phyloP scores from a whole-genome alignment of 257 asterid species.

The Nicotiana knightiana region DNA sequence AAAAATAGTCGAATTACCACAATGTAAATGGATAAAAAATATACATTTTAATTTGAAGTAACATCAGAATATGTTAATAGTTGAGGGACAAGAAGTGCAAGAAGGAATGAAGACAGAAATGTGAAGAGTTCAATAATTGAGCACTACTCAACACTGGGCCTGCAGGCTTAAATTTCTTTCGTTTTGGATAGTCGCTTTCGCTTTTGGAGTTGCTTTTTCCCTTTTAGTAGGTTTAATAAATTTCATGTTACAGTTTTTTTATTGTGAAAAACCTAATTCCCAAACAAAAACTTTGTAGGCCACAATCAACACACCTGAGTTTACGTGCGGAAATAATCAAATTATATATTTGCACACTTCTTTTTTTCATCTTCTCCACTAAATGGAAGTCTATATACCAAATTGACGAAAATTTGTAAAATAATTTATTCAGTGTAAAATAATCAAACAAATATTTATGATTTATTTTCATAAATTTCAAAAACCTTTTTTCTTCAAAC shows the following conservation, averaged over 20 bases:
- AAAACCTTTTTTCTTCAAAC: too few relatives aligned
- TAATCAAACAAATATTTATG: too few relatives aligned
- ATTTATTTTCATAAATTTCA: too few relatives aligned
- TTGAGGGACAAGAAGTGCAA: neutral
- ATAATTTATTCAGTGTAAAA: too few relatives aligned
- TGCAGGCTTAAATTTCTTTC: neutral
- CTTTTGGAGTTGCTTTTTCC: constrained; percentile 14
- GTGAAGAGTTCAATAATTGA: constrained; percentile 46
- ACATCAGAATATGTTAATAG: neutral
- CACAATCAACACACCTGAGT: neutral
- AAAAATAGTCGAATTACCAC: too few relatives aligned
- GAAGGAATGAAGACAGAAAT: neutral
- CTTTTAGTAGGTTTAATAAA: constrained; percentile 6
- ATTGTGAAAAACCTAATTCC: constrained; percentile 9
- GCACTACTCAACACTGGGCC: constrained; percentile 22
- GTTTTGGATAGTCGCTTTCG: constrained; percentile 21
- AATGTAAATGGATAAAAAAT: too few relatives aligned
- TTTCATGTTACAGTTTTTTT: neutral
- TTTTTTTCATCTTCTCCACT: neutral
- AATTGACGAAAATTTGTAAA: too few relatives aligned
- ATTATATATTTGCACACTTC: neutral
- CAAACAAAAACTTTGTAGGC: constrained; percentile 3
- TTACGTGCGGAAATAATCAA: neutral
- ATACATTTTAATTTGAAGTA: too few relatives aligned
- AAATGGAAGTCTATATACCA: too few relatives aligned